Evolutionary conservation across 306 rosid species (phyloP), one percentile per base, ranked within the genome.

Genomic region (Dryas octopetala): DNA sequence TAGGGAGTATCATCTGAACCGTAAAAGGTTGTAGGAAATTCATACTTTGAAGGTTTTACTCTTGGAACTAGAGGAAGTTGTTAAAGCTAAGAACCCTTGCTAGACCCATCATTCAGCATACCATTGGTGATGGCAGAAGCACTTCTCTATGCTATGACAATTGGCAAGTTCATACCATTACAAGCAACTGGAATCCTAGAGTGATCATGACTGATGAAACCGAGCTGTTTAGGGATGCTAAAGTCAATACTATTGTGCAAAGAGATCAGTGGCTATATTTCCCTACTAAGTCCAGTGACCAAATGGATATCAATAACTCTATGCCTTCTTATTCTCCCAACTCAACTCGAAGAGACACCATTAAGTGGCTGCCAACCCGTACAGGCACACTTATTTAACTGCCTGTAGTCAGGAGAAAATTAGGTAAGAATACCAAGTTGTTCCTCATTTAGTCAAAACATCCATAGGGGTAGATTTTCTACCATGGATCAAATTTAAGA

Each of bases 231-330:
- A 57, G 7, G 5, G 40, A 17, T 57, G 38, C 4, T 32, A 57
- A 57, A 5, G 38, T 8, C 13, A 0, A 13, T 47, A 48, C 41
- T 17, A 51, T 11, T 67, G 26, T 4, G 13, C 71, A 48, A 23
- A 12, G 51, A 67, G 43, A 67, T 5, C 0, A 32, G 23, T 9
- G 41, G 40, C 7, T 19, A 66, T 14, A n/a, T 43, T 2, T 44
- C 66, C 14, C 66, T 60, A 40, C 43, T 60, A 43, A 43, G 10
- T 44, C 69, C 43, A 64, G 52, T 16, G 51, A 43, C 47, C 69
- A 44, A 44, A 17, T 68, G 46, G 59, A 49, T 49, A 38, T 68
- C 73, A 68, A 51, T 49, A 48, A 49, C 28, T 68, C 46, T 32
- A 49, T 4, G 40, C 46, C 73, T 16, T 14, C 12, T 12, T 61